A percentile compares a stretch with the other conserved stretches of the same genome.
Conservation (phyloP, 2,329 filamentous ascomycete genomes). For the Epichloe uncinata region DNA sequence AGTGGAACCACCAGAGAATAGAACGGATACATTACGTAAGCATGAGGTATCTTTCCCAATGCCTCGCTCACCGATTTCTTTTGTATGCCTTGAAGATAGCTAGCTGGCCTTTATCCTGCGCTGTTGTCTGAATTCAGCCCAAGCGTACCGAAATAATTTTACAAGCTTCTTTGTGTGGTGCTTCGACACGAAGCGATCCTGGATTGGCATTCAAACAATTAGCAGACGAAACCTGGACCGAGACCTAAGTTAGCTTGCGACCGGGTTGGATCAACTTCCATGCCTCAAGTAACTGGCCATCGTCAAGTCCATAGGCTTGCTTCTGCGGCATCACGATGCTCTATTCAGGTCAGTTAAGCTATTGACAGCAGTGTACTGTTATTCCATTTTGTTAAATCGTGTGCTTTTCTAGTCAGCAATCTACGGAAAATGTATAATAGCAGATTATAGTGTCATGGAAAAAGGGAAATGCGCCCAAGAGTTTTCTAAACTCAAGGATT, state of each 20-base stretch:
- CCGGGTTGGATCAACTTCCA: neutral
- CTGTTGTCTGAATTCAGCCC: no score
- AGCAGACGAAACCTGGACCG: neutral
- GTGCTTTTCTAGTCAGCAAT: slow-evolving; percentile 48
- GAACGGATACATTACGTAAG: neutral
- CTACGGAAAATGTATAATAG: slow-evolving; percentile 85
- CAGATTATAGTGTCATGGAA: slow-evolving; percentile 78
- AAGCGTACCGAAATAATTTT: no score
- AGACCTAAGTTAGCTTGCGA: neutral
- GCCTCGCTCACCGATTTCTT: no score
- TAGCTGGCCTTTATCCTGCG: no score
- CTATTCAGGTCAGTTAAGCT: slow-evolving; percentile 32
- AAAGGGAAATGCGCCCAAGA: slow-evolving; percentile 87
- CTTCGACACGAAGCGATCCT: no score
- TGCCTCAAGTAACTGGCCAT: slow-evolving; percentile 8
- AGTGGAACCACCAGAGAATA: neutral
- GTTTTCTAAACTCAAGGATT: slow-evolving; percentile 76
- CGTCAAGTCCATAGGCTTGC: slow-evolving; percentile 44
- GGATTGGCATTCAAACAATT: no score
- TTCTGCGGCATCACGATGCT: slow-evolving; percentile 39
- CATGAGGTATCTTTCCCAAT: neutral
- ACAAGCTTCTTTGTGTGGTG: no score
- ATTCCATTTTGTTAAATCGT: neutral
- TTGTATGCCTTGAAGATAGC: no score
- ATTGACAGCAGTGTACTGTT: neutral